A percentile compares a stretch with the other conserved stretches of the same genome.
phyloP scores from a whole-genome alignment of 768 basidiomycete genomes.

The Pulveroboletus ravenelii region DNA sequence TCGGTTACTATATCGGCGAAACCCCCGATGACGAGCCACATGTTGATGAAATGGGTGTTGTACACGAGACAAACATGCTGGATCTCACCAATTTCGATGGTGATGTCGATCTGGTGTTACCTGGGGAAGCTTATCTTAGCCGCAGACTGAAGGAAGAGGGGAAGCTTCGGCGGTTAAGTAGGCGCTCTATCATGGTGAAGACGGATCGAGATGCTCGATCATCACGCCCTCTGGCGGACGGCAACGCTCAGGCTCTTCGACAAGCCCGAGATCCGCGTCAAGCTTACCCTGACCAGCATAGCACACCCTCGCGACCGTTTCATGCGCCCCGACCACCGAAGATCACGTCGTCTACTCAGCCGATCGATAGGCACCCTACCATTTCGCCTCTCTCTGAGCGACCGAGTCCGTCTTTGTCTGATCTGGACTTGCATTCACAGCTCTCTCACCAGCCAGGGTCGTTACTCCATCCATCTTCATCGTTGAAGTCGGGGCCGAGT shows the following conservation, averaged over 20 bases:
- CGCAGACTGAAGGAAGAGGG: constrained; percentile 55
- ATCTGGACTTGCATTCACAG: constrained; percentile 10
- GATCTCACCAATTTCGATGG: constrained; percentile 79
- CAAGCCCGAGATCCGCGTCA: background rate
- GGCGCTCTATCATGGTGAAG: constrained; percentile 10
- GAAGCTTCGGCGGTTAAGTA: constrained; percentile 46
- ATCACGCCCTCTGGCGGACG: background rate
- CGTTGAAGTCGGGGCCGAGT: background rate
- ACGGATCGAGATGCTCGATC: constrained; percentile 5
- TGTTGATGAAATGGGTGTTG: constrained; percentile 29
- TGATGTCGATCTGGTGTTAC: constrained; percentile 55
- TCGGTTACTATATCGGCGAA: constrained; percentile 40
- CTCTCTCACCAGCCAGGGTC: constrained; percentile 9
- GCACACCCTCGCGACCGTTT: background rate
- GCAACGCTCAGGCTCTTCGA: background rate
- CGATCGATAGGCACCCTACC: constrained; percentile 19
- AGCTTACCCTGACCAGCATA: background rate
- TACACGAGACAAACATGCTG: constrained; percentile 47
- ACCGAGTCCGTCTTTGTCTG: constrained; percentile 9
- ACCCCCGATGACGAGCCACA: constrained; percentile 29
- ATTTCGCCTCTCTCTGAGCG: constrained; percentile 19
- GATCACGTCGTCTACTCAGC: constrained; percentile 8
- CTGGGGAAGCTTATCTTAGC: constrained; percentile 54
- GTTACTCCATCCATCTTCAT: background rate
- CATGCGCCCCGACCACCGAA: background rate